Base-by-base conservation (phyloP, 2,329 filamentous ascomycete genomes). In the Pyrenochaeta sp. region DNA sequence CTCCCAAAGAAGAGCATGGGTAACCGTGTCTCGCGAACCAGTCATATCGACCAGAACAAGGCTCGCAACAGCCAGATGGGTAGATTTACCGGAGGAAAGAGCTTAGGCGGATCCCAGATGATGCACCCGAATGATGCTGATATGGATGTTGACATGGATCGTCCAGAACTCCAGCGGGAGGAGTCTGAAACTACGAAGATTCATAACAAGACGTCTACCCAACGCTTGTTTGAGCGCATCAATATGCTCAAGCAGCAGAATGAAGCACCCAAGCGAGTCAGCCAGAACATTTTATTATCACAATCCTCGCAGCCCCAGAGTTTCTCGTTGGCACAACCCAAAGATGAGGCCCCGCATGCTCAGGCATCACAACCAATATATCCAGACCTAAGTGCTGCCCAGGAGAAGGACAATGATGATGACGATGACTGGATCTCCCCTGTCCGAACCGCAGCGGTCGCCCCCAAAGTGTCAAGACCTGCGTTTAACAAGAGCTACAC, bases 181-280 rank as follows among this genome's bases (percentile, higher is more conserved):
- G 82, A 86, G 20, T 77, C 79, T 1, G 83, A 83, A 37, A 80
- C 81, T 27, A 82, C 83, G 5, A 84, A 82, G 62, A 75, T 83
- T 2, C 89, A 94, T 68, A 92, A 87, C 76, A 96, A 96, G 73
- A 93, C 92, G 0, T 96, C 95, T n/a, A 97, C 95, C 0, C 93
- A 98, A 74, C 84, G 91, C 37, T 81, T 99, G 14, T 92, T 97
- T 61, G 94, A 98, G 67, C 92, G 93, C 66, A 98, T 99, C 66
- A 96, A 88, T 58, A 85, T 88, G 82, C 81, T 90, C 81, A 87
- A 75, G 77, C 83, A 55, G 73, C 78, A 68, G 72, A 81, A 68
- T 41, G 73, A 71, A 46, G 68, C 63, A 42, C 71, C 70, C 9
- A 75, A 72, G 54, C 66, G 62, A n/a, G 60, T 61, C 49, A 75